phyloP scores from a whole-genome alignment of 768 basidiomycete genomes.

The button mushroom (Agaricus bisporus) region DNA sequence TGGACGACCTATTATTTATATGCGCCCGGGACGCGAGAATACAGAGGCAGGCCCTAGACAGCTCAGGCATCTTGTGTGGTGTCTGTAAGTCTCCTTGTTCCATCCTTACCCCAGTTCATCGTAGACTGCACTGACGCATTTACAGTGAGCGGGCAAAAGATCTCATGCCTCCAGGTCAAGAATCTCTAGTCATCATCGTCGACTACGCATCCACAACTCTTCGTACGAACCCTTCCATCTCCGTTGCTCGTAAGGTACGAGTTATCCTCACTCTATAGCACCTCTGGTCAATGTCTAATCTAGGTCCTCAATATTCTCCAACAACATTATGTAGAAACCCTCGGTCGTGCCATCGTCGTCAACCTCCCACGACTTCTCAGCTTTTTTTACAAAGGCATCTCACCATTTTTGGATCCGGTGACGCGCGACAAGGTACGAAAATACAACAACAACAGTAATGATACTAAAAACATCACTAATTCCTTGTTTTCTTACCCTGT shows the following conservation, averaged over 20 bases:
- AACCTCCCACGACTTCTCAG: conserved; percentile 71
- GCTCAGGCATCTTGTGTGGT: conserved; percentile 81
- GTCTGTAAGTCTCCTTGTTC: conserved; percentile 50
- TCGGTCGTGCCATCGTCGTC: conserved; percentile 78
- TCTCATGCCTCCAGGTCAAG: conserved; percentile 80
- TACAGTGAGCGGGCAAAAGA: conserved; percentile 83
- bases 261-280: background rate
- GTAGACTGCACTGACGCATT: too few species aligned
- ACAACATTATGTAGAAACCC: conserved; percentile 84
- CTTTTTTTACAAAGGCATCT: conserved; percentile 80
- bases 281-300: background rate
- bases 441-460: too few species aligned
- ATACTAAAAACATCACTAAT: background rate
- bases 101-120: background rate
- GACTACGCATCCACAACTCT: conserved; percentile 83
- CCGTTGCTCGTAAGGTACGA: conserved; percentile 65
- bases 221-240: conserved; percentile 79
- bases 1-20: conserved; percentile 82
- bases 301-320: conserved; percentile 75
- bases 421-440: conserved; percentile 74
- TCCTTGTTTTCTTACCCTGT: background rate
- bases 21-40: conserved; percentile 86
- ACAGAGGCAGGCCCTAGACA: conserved; percentile 74
- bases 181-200: conserved; percentile 76
- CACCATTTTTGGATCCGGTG: conserved; percentile 83